These are phyloP conservation scores for Phaeoacremonium minimum DNA, from an alignment of 2,329 filamentous ascomycete species.

Conservation along the genomic window DNA sequence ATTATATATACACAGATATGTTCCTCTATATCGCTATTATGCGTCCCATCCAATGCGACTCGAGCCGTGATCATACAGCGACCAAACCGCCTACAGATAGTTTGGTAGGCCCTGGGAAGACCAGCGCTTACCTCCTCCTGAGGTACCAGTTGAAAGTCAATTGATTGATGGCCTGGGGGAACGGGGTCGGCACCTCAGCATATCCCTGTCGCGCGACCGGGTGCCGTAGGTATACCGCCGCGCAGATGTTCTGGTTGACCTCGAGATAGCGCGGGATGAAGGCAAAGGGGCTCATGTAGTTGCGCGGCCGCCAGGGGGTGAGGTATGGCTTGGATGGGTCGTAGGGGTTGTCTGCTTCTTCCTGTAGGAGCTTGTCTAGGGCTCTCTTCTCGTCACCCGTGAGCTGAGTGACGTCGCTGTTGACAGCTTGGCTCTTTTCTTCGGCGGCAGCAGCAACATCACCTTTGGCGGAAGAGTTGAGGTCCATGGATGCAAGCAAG, in stretches of 20 bases:
- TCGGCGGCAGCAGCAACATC: neutral
- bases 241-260: constrained; percentile 95
- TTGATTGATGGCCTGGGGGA: constrained; percentile 64
- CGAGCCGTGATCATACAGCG: no score
- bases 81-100: no score
- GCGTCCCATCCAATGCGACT: no score
- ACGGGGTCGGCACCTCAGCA: constrained; percentile 83
- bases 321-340: constrained; percentile 78
- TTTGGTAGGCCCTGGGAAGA: no score
- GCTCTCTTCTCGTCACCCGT: constrained; percentile 47
- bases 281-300: constrained; percentile 87
- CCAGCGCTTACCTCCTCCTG: constrained; percentile 59
- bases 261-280: constrained; percentile 95
- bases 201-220: constrained; percentile 80
- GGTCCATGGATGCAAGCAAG: constrained; percentile 41
- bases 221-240: constrained; percentile 90
- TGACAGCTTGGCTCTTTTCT: neutral
- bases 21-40: no score
- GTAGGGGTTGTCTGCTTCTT: constrained; percentile 69
- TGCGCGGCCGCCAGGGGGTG: constrained; percentile 84
- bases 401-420: constrained; percentile 23
- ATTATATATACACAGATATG: no score
- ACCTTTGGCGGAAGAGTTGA: constrained; percentile 16
- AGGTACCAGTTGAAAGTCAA: constrained; percentile 94
- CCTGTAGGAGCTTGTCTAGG: constrained; percentile 53